Evolutionary conservation across 495 filamentous ascomycete species (phyloP).

Genomic region (Xylaria curta): DNA sequence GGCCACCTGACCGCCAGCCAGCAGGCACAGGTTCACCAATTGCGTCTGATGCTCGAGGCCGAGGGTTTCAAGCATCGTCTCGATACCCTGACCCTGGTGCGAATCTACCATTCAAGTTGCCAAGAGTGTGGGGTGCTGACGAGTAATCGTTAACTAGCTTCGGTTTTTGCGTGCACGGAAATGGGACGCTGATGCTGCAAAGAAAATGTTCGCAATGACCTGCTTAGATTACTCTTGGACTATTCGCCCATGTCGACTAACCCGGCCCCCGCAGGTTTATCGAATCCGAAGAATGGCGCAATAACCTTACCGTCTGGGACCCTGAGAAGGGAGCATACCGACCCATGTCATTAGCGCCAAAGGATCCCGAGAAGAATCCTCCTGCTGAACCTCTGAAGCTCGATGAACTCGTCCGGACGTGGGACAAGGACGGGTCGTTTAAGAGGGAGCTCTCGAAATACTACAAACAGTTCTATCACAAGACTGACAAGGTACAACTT

Average conservation of each 20-base stretch:
- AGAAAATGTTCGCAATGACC: conserved; percentile 74
- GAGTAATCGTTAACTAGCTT: conserved; percentile 56
- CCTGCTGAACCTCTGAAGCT: conserved; percentile 58
- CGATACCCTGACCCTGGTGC: conserved; percentile 87
- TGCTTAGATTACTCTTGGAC: background rate
- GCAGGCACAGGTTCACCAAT: conserved; percentile 86
- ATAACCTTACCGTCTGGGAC: conserved; percentile 56
- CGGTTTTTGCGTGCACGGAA: conserved; percentile 93
- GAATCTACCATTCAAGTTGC: conserved; percentile 27
- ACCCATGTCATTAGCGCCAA: conserved; percentile 27
- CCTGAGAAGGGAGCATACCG: conserved; percentile 21
- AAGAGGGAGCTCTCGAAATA: conserved; percentile 87
- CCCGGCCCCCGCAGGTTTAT: conserved; percentile 70
- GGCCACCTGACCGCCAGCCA: conserved; percentile 87
- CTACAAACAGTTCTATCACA: conserved; percentile 99
- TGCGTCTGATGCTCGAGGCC: conserved; percentile 82
- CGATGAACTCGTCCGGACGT: conserved; percentile 80
- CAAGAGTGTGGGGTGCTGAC: conserved; percentile 16
- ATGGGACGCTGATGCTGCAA: conserved; percentile 83
- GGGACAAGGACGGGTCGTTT: conserved; percentile 78
- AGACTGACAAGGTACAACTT: conserved; percentile 86
- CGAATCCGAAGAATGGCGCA: conserved; percentile 90
- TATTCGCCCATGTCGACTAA: conserved; percentile 20
- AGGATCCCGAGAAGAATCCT: conserved; percentile 36
- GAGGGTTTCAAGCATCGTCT: conserved; percentile 83